Evolutionary conservation across 2,329 filamentous ascomycete species (phyloP).

Genomic region (Claviceps africana): DNA sequence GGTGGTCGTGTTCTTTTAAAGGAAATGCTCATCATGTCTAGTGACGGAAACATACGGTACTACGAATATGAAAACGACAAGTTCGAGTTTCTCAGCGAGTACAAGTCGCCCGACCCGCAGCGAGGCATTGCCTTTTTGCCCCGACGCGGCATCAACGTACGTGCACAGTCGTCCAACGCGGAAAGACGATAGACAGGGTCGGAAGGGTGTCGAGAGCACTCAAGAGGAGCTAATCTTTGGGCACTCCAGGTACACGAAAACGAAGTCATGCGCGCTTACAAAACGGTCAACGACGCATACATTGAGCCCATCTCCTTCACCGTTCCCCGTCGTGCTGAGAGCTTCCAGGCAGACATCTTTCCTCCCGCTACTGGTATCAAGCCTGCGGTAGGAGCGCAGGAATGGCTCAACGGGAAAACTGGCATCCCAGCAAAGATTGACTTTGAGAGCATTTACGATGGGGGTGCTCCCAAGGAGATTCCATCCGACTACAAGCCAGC

Average conservation of each 20-base stretch:
- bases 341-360: slow-evolving; percentile 94
- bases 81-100: slow-evolving; percentile 92
- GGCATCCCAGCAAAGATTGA: slow-evolving; percentile 83
- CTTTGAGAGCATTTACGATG: slow-evolving; percentile 82
- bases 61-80: slow-evolving; percentile 98
- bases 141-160: slow-evolving; percentile 81
- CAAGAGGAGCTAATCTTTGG: slow-evolving; percentile 9
- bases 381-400: slow-evolving; percentile 62
- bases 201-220: neutral
- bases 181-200: neutral
- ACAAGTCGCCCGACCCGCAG: slow-evolving; percentile 93
- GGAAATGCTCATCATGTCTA: slow-evolving; percentile 22
- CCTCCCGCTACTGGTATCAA: slow-evolving; percentile 71
- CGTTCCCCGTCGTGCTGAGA: slow-evolving; percentile 81
- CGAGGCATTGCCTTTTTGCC: slow-evolving; percentile 88
- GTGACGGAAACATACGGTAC: slow-evolving; percentile 97
- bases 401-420: slow-evolving; percentile 81
- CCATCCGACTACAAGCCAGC: slow-evolving; percentile 51
- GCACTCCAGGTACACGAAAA: slow-evolving; percentile 67
- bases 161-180: slow-evolving; percentile 12
- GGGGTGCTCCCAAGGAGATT: slow-evolving; percentile 65
- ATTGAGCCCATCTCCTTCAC: slow-evolving; percentile 97
- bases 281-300: slow-evolving; percentile 88
- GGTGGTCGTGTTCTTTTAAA: neutral
- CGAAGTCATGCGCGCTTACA: slow-evolving; percentile 89